Base-by-base conservation (phyloP, 2,329 filamentous ascomycete genomes). In the Nigrograna mackinnonii region DNA sequence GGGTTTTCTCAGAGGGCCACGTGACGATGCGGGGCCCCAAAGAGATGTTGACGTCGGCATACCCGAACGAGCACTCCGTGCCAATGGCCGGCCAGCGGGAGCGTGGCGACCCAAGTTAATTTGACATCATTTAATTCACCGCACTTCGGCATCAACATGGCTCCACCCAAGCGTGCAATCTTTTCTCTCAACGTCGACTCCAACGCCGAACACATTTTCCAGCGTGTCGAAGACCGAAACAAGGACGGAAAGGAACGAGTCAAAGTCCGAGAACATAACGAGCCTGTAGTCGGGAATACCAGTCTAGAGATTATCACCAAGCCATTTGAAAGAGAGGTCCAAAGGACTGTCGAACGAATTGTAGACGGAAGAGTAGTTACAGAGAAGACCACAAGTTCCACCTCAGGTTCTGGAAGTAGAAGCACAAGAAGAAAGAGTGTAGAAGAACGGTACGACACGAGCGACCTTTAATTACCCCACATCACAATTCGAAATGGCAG, bases 171-270 rank as follows among this genome's bases (percentile, higher is more conserved):
- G 38, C 60, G 64, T 44, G 57, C 61, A 4, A 41, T 71, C 40
- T 62, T 71, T 49, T 64, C 63, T 0, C 64, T 71, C 11, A 69
- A 68, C 39, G 54, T 73, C 45, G 60, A 68, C 42, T 69, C 67
- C 16, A 60, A 72, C 52, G 56, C 65, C 18, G 62, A 70, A 22
- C 62, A 69, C 48, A 55, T 71, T 14, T 62, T 64, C 51, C 60
- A 68, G 32, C 64, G 65, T 43, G 56, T 70, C 41, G 53, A 62
- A 31, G 53, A 70, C 46, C 62, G 68, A 30, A 66, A 56, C 26
- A 66, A 58, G 33, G 49, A 53, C 31, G 56, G 55, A 37, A 45
- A 44, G 16, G 64, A 66, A 39, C 57, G 61, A 39, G 56, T 63
- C 22, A 68, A 64, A 47, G 54, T 66, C 24, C 36, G 68, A 30